Base-by-base conservation (phyloP, 2,329 filamentous ascomycete species). In the Trichoderma harzianum region DNA sequence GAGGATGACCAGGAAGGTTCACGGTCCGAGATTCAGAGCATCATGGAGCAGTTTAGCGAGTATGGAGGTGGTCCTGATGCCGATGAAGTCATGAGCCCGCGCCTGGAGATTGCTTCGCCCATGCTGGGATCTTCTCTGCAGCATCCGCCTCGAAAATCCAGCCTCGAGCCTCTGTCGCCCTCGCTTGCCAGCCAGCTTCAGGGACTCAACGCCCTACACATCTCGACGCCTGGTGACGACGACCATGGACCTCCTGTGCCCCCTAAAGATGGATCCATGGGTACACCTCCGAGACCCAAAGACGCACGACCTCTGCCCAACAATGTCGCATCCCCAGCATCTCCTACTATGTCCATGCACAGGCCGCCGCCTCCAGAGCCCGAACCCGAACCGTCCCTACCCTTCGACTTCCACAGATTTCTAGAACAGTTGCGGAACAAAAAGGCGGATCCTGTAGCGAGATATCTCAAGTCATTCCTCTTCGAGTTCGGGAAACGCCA, bases 401-500 rank as follows among this genome's bases (percentile, higher is more conserved):
- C 95, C 0, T 99, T 99, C 77, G 96, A 99, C 82, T 99, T 99
- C 77, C 96, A 99, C 82, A 90, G 96, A 18, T 99, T 99, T 79
- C 85, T 99, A 61, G 96, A 98, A 80, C 96, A 99, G 82, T 86
- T 99, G 36, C 92, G 96, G 73, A 96, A 99, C 82, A 93, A 95
- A 75, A 97, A 97, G 72, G 97, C 96, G n/a, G 97, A 99, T 78
- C 96, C 97, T 1, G 95, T 99, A 2, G 97, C 97, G 6, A 92
- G 95, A 74, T 99, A 98, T 78, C 86, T 99, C 60, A 93, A 97
- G 75, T 98, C 96, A 0, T 99, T 99, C 78, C 84, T 99, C 34
- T 90, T 90, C 63, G 97, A 99, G 80, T 99, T 99, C 82, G 93
- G 91, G 43, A 99, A 98, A 84, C 93, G 95, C 76, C 96, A 98